Base-by-base conservation (phyloP, 192 early-diverging fungal genomes). In the Lobulomyces angularis region DNA sequence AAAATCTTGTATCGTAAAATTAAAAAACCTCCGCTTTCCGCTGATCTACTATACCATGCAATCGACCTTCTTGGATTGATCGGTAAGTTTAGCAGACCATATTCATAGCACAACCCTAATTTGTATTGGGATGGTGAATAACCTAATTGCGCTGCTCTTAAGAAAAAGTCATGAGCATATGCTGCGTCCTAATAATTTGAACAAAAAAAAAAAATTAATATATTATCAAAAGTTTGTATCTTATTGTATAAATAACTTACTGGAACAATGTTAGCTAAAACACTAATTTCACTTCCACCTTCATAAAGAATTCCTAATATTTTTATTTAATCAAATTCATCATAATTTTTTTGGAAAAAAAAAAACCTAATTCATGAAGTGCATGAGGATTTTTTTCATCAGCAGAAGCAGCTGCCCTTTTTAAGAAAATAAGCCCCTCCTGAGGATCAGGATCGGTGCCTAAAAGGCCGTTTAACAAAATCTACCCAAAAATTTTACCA, bases 371-470 rank as follows among this genome's bases (percentile, higher is more conserved):
- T 65, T 98, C 90, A 50, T 97, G 89, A 16, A 98, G 56, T 12
- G 90, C 77, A 55, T 95, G 86, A 3, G 95, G 92, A 41, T 87
- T 85, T 12, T 82, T 77, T 48, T 80, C 78, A 37, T 93, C 89
- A 2, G 92, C 90, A 55, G 81, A 74, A n/a, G 73, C 69, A 0
- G 86, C 86, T 5, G 88, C 95, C 23, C 88, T 69, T 56, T 93
- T 94, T 22, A 98, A 68, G 89, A 86, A 95, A 5, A 83, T 86
- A 32, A 95, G 72, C 14, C 82, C 95, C 46, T 98, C 95, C 12
- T 86, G 67, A 9, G 91, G 86, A 50, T 88, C 82, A 29, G 66
- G 51, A 5, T 64, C 48, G 41, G 86, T 79, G 6, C 79, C 75
- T 37, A 95, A 57, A 47, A 77, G 48, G 8, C 92, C 92, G 51